Evolutionary conservation across 139 green algal species (phyloP).

Genomic region (Volvox reticuliferus): DNA sequence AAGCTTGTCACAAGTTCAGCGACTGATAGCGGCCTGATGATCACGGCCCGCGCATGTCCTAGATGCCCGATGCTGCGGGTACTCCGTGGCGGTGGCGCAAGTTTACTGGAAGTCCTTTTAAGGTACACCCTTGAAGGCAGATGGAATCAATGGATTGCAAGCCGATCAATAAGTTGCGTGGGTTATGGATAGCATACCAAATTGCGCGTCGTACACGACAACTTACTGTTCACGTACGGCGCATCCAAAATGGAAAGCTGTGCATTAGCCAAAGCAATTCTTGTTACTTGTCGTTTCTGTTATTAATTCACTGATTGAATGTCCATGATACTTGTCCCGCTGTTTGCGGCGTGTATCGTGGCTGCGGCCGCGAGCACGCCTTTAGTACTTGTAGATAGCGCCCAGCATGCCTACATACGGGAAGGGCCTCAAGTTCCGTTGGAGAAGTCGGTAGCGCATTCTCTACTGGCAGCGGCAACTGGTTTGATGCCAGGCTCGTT

Average conservation of each 20-base stretch:
- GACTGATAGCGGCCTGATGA: no score
- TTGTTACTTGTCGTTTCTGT: not conserved
- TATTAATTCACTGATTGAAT: not conserved
- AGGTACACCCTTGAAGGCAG: no score
- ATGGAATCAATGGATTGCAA: no score
- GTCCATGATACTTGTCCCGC: not conserved
- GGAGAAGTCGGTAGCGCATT: not conserved
- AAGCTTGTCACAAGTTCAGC: no score
- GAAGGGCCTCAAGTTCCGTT: not conserved
- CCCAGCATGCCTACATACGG: not conserved
- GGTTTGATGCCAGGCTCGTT: constrained; percentile 3
- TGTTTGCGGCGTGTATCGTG: constrained; percentile 22
- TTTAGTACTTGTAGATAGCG: constrained; percentile 22
- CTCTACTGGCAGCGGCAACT: constrained; percentile 30
- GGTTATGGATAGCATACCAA: no score
- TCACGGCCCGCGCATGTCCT: no score
- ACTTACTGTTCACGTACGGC: not conserved
- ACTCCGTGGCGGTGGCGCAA: no score
- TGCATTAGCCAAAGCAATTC: not conserved
- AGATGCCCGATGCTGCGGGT: no score
- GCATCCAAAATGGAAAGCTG: not conserved
- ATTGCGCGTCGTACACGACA: no score
- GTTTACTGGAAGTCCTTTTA: no score
- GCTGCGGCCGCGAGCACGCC: constrained; percentile 7
- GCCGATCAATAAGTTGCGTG: no score